Evolutionary conservation across 2,329 filamentous ascomycete genomes (phyloP), one percentile per base, ranked within the genome.

Genomic region (Metarhizium anisopliae): DNA sequence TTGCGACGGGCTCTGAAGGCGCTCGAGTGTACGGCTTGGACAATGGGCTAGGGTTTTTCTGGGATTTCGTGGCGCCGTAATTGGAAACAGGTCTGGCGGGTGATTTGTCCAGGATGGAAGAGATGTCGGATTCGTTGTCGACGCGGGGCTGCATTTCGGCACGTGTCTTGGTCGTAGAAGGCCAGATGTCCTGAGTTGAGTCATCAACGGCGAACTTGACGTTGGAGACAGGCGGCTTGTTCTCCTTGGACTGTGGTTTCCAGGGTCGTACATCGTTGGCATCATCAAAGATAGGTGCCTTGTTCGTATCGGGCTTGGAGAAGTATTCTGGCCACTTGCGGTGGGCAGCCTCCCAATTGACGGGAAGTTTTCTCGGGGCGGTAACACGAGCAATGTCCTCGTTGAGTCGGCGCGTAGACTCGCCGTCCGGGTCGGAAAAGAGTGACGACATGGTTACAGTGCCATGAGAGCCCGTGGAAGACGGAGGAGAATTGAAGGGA

Each of bases 401-500:
- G 61, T 78, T 74, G 45, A 80, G 70, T 56, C 70, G 72, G 56
- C 77, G 76, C 45, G 78, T 81, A 35, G 78, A 80, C 65, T 82
- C 79, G 66, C 74, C 77, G 57, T 80, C 77, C 42, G 75, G 77
- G 56, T 76, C 74, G 55, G 77, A 75, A 58, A 80, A 78, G 62
- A 82, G 69, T 47, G 78, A 77, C 42, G 79, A 80, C 53, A 75
- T 64, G 50, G 78, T 82, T 59, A 82, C 73, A 58, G 78, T 80
- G 65, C 79, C 79, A 67, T 81, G 79, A 53, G 77, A 79, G 55
- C 79, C 79, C 35, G 79, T 82, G 6, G 79, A 82, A 6, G 79
- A 81, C 20, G 79, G 79, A 5, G 80, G 80, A 20, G 79, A 82
- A 68, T 79, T 80, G 70, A 81, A 82, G 6, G 79, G 79, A 66